Evolutionary conservation across 169 alveolate species (phyloP), one percentile per base, ranked within the genome.

Genomic region (Cystoisospora suis): DNA sequence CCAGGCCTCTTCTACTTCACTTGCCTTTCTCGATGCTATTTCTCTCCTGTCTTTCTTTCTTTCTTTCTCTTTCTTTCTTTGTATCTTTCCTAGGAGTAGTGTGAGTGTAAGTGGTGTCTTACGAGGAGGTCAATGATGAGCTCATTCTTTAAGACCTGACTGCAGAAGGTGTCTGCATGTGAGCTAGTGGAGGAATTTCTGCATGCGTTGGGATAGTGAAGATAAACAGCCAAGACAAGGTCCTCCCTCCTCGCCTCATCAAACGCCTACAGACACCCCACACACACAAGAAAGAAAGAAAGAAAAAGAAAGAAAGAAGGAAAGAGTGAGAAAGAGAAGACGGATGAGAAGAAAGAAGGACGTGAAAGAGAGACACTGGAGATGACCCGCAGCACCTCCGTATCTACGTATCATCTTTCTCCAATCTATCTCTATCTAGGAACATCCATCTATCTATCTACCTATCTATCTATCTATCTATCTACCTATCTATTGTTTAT

Each of bases 81-180:
- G n/a, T n/a, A n/a, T n/a, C n/a, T n/a, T n/a, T n/a, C n/a, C n/a
- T n/a, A n/a, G n/a, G n/a, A n/a, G n/a, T n/a, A n/a, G n/a, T n/a
- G n/a, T n/a, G n/a, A n/a, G n/a, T n/a, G n/a, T n/a, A n/a, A n/a
- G n/a, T n/a, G n/a, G n/a, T n/a, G n/a, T n/a, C 53, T 72, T 36
- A 72, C 83, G 42, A 72, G 56, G 32, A 72, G 56, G 3, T 72
- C 83, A 53, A 72, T 72, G 83, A 38, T 56, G 58, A 72, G 83
- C 58, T 72, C 83, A 38, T 72, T 56, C 29, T 46, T 72, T 34
- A 72, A 38, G 32, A 38, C 32, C 56, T 38, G 36, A 17, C 38
- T 72, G 83, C 83, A 72, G 45, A 72, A 72, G 58, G 38, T 1
- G 3, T 32, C 83, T 2, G 58, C 83, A 17, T 12, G 15, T 34